A percentile compares a stretch with the other conserved stretches of the same genome.
Conservation (phyloP, 2,329 filamentous ascomycete genomes). For the Colletotrichum paranaense region DNA sequence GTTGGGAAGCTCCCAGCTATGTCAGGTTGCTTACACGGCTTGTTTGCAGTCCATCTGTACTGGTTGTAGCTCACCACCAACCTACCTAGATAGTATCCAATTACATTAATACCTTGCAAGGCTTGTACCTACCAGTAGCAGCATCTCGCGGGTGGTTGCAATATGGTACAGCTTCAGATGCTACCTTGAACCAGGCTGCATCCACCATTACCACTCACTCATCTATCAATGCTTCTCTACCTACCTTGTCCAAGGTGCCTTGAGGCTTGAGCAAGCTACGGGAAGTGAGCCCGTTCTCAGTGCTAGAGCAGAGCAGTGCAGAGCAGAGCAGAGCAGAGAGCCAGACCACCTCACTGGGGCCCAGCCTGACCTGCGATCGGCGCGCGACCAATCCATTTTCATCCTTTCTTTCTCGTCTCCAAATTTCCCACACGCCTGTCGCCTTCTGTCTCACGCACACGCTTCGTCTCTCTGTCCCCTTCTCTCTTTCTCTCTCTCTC, state of each 20-base stretch:
- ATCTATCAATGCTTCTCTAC: not conserved
- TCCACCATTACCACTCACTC: not conserved
- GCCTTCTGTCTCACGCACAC: not conserved
- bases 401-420: constrained; percentile 31
- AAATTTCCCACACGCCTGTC: constrained; percentile 27
- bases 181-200: not conserved
- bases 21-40: too few relatives aligned
- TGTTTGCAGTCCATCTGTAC: too few relatives aligned
- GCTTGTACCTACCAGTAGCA: not conserved
- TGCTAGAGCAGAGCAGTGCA: not conserved
- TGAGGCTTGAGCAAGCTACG: too few relatives aligned
- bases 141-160: not conserved
- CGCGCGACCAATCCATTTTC: constrained; percentile 34
- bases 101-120: not conserved
- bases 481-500: not conserved
- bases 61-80: not conserved
- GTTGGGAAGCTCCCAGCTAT: not conserved
- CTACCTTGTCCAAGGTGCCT: too few relatives aligned
- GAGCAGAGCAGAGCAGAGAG: not conserved
- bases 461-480: not conserved
- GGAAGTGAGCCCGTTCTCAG: too few relatives aligned
- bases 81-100: too few relatives aligned
- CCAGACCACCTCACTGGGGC: not conserved
- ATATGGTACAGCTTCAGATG: not conserved
- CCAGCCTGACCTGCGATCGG: constrained; percentile 20